A percentile compares a stretch with the other conserved stretches of the same genome.
phyloP scores from a whole-genome alignment of 768 basidiomycete species.

The Hypholoma fasciculare region DNA sequence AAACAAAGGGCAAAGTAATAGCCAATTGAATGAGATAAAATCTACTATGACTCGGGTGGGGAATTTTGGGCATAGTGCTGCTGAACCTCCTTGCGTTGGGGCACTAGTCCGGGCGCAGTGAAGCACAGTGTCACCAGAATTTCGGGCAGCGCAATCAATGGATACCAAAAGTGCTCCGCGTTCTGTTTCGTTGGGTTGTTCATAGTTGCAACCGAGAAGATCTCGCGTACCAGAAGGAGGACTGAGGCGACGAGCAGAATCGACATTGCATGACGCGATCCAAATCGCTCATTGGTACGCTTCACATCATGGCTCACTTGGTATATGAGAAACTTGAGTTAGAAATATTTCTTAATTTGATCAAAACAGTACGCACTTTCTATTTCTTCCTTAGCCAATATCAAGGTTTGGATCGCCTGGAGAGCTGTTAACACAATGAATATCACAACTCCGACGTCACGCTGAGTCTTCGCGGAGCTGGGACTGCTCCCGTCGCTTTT shows the following conservation, averaged over 20 bases:
- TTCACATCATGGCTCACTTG: neutral
- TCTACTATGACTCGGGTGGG: no score
- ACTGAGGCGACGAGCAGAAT: constrained; percentile 32
- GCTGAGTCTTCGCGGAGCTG: constrained; percentile 13
- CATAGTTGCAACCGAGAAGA: constrained; percentile 33
- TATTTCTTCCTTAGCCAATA: constrained; percentile 21
- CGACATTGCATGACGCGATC: constrained; percentile 25
- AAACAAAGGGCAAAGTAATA: no score
- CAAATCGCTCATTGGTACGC: constrained; percentile 13
- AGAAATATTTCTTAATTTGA: neutral
- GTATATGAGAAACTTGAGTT: neutral
- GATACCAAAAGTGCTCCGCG: constrained; percentile 39
- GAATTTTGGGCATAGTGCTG: neutral
- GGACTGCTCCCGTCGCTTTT: neutral
- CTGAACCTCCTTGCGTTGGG: constrained; percentile 22
- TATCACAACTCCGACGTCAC: constrained; percentile 30
- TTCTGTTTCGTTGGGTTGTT: constrained; percentile 20
- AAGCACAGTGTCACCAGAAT: constrained; percentile 32
- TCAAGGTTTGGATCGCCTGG: constrained; percentile 28
- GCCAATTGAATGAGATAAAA: no score
- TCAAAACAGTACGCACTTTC: constrained; percentile 10
- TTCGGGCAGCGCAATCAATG: constrained; percentile 37
- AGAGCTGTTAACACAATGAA: constrained; percentile 37
- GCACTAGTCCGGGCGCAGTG: constrained; percentile 31
- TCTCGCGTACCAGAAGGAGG: constrained; percentile 36